These are phyloP conservation scores for Astragalus glycyphyllos DNA, from an alignment of 306 rosid genomes.

Conservation along the genomic window DNA sequence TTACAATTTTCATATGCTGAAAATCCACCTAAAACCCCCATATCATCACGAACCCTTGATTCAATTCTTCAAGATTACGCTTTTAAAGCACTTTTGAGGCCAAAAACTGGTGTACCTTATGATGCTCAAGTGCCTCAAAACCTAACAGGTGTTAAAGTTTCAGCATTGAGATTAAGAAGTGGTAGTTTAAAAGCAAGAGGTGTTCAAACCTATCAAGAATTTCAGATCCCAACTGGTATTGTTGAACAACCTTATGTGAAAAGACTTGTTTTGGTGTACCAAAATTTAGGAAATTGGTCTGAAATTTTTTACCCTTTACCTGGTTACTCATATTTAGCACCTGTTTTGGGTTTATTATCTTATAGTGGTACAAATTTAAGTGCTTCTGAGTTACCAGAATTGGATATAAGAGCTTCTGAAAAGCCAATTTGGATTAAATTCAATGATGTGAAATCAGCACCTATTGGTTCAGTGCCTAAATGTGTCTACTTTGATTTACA, in stretches of 20 bases:
- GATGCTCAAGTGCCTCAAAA: slow-evolving; percentile 47
- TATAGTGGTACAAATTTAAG: slow-evolving; percentile 56
- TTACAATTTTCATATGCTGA: slow-evolving; percentile 44
- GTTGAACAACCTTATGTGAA: slow-evolving; percentile 67
- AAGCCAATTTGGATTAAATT: slow-evolving; percentile 60
- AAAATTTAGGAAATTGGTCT: slow-evolving; percentile 68
- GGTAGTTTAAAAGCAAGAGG: slow-evolving; percentile 72
- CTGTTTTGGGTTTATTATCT: slow-evolving; percentile 65
- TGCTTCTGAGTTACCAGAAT: slow-evolving; percentile 60
- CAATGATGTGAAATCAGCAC: slow-evolving; percentile 39
- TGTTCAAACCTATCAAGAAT: slow-evolving; percentile 58
- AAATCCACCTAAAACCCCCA: slow-evolving; percentile 12
- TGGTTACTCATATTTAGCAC: slow-evolving; percentile 61
- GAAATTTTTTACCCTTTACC: slow-evolving; percentile 66
- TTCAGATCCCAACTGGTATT: slow-evolving; percentile 73
- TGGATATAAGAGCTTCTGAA: slow-evolving; percentile 58
- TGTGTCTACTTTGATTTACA: slow-evolving; percentile 66
- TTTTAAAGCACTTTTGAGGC: slow-evolving; percentile 55
- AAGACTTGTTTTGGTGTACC: slow-evolving; percentile 68
- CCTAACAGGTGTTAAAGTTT: slow-evolving; percentile 51
- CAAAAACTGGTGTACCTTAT: slow-evolving; percentile 60
- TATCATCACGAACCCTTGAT: slow-evolving; percentile 63
- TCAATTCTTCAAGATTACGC: slow-evolving; percentile 65
- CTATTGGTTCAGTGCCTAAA: slow-evolving; percentile 45
- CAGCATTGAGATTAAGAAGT: slow-evolving; percentile 69